phyloP scores from a whole-genome alignment of 202 grass and related monocot species.

The Panicum virgatum region DNA sequence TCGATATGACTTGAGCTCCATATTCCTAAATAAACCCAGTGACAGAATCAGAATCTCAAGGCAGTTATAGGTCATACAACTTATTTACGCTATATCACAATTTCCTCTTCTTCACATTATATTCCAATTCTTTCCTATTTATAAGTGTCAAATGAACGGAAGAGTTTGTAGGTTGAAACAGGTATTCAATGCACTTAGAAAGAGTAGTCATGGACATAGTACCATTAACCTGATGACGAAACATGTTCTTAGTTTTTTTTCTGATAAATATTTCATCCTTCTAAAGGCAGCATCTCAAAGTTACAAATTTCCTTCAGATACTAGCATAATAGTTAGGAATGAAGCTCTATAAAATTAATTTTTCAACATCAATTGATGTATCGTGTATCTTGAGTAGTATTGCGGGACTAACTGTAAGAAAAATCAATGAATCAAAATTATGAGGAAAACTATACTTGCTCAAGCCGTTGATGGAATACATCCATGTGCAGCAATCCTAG shows the following conservation, averaged over 20 bases:
- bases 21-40: slow-evolving; percentile 65
- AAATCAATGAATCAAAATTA: slow-evolving; percentile 19
- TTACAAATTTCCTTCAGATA: slow-evolving; percentile 1
- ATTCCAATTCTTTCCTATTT: background rate
- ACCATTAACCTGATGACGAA: background rate
- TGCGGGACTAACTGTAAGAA: background rate
- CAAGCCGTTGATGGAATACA: slow-evolving; percentile 96
- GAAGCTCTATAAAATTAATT: background rate
- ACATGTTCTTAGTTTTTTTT: background rate
- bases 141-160: background rate
- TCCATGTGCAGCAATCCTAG: slow-evolving; percentile 98
- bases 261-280: background rate
- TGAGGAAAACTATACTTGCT: slow-evolving; percentile 62
- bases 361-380: background rate
- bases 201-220: background rate
- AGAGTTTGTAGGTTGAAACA: background rate
- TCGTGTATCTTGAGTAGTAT: background rate
- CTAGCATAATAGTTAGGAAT: background rate
- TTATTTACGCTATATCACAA: background rate
- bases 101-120: background rate
- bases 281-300: slow-evolving; percentile 1
- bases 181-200: slow-evolving; percentile 9
- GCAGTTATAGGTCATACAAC: background rate
- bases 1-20: slow-evolving; percentile 96
- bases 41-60: slow-evolving; percentile 12